These are phyloP conservation scores for Papilionanthe hybrid DNA, from an alignment of 116 monocot genomes.

Conservation along the genomic window DNA sequence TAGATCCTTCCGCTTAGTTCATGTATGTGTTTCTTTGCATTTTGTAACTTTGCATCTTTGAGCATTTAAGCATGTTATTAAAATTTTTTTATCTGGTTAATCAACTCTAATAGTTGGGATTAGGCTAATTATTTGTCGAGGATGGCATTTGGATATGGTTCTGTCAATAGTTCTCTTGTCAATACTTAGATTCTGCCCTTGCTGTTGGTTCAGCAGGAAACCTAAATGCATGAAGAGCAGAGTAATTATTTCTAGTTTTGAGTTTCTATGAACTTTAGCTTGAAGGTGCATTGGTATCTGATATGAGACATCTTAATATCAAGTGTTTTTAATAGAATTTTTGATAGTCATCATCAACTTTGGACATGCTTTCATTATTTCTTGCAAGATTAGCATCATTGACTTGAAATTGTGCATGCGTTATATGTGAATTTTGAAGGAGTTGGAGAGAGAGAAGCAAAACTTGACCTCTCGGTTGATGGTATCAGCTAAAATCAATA, in stretches of 20 bases:
- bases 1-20: no score
- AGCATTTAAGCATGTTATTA: background rate
- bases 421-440: no score
- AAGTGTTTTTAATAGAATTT: background rate
- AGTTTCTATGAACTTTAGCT: background rate
- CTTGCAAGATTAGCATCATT: no score
- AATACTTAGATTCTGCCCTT: background rate
- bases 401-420: no score
- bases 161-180: background rate
- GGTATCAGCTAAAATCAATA: no score
- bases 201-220: background rate
- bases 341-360: no score
- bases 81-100: background rate
- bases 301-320: background rate
- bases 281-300: background rate
- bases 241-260: background rate
- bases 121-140: background rate
- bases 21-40: background rate
- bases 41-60: background rate
- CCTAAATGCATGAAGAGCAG: background rate
- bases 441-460: no score
- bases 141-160: background rate
- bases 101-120: background rate
- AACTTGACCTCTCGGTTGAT: no score
- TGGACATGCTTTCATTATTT: no score